Base-by-base conservation (phyloP, 257 asterid genomes). In the Dorcoceras hygrometricum region DNA sequence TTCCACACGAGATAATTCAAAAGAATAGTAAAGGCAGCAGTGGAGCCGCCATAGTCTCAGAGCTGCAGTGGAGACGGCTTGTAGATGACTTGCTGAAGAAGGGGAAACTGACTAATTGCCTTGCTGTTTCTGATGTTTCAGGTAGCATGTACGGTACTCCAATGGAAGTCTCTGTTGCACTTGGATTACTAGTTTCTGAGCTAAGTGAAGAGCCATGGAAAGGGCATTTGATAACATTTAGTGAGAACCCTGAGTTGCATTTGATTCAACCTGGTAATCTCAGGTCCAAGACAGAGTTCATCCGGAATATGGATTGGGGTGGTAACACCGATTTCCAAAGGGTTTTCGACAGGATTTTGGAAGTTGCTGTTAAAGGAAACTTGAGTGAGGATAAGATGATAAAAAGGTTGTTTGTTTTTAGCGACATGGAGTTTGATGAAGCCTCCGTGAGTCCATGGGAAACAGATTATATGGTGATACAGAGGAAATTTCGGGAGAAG, bases 141-240 rank as follows among this genome's bases (percentile, higher is more conserved):
- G 84, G 75, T 0, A 79, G 87, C 50, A 83, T 86, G 93, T 0
- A 0, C 0, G 87, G 93, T 25, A 81, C 56, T 9, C 89, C 89
- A 18, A 81, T 81, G 89, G 87, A 79, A 54, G 91, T 85, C 1
- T 73, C 72, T 23, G 82, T 83, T 19, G 87, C 87, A 2, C 82
- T 86, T 12, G 87, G 92, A 8, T 55, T 83, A 4, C 50, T 83
- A 57, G 79, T 86, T 22, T 81, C 87, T 2, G 87, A 86, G 54
- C 58, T 83, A 11, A 77, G 84, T 23, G 87, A 78, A 62, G 89
- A 81, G 57, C 89, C 89, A 8, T 86, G 93, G 90, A 86, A 78
- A 70, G 86, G 86, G 6, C 77, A 78, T 28, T 50, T 83, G 70
- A 81, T 86, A 46, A 86, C 90, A 8, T 86, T 86, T 28, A 80